These are phyloP conservation scores for Barnettozyma pratensis DNA, from an alignment of 805 yeast genomes.

Conservation along the genomic window DNA sequence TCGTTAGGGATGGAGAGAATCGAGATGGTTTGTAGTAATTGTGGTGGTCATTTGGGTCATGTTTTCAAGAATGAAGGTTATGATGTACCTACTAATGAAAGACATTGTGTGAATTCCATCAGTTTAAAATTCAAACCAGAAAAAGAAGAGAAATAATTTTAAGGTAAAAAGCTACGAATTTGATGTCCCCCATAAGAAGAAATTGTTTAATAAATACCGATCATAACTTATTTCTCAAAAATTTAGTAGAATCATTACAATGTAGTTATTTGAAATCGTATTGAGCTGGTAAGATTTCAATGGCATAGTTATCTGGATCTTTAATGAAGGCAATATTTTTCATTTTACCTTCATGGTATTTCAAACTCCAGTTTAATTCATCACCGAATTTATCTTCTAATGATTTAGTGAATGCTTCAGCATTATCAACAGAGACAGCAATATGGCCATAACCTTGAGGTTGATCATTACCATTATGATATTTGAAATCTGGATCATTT, in stretches of 20 bases:
- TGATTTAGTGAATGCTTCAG: constrained; percentile 49
- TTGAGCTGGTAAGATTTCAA: constrained; percentile 59
- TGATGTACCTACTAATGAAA: constrained; percentile 72
- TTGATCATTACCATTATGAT: constrained; percentile 78
- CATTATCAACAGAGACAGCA: constrained; percentile 64
- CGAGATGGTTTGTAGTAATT: constrained; percentile 82
- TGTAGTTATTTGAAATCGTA: not conserved
- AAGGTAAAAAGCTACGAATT: not conserved
- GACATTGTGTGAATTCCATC: constrained; percentile 93
- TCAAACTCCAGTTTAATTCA: constrained; percentile 53
- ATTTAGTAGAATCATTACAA: too few species aligned
- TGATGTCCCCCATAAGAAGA: not conserved
- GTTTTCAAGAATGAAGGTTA: constrained; percentile 93
- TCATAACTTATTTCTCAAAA: too few species aligned
- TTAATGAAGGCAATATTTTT: constrained; percentile 64
- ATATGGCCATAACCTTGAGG: constrained; percentile 87
- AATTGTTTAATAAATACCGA: too few species aligned
- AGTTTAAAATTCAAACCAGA: constrained; percentile 55
- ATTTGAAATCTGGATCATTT: constrained; percentile 61
- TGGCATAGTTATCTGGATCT: constrained; percentile 89
- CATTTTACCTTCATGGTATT: constrained; percentile 50
- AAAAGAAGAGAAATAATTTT: not conserved
- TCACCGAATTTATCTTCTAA: constrained; percentile 42
- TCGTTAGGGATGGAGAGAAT: constrained; percentile 76
- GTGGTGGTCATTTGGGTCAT: constrained; percentile 96